Evolutionary conservation across 2,329 filamentous ascomycete species (phyloP).

Genomic region (Pseudocercospora vitis): DNA sequence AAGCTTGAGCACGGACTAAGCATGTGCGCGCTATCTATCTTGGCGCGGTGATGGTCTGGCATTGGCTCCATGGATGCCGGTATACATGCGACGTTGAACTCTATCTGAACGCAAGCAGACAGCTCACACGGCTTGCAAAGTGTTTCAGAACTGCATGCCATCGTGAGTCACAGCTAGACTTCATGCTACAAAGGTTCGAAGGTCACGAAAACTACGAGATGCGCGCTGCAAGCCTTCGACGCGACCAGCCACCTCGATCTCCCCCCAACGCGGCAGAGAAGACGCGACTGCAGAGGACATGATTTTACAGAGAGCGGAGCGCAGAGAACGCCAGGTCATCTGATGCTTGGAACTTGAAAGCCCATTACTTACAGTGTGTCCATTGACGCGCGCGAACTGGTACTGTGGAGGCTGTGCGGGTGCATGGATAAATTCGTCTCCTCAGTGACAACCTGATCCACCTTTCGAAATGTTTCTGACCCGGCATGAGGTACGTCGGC

Average conservation of each 20-base stretch:
- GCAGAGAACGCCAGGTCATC: background rate
- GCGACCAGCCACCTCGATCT: background rate
- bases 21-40: background rate
- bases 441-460: too few species aligned
- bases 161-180: slow-evolving; percentile 22
- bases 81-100: background rate
- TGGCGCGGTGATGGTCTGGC: background rate
- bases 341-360: background rate
- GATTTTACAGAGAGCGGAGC: background rate
- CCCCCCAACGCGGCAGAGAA: background rate
- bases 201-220: slow-evolving; percentile 1
- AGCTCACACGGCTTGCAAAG: slow-evolving; percentile 8
- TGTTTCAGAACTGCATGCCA: slow-evolving; percentile 15
- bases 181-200: slow-evolving; percentile 3
- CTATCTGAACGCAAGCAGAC: background rate
- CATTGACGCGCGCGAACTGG: slow-evolving; percentile 26
- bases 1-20: background rate
- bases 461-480: too few species aligned
- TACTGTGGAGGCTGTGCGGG: slow-evolving; percentile 6
- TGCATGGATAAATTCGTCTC: too few species aligned
- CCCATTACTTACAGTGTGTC: too few species aligned
- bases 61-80: background rate
- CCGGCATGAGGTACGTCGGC: too few species aligned
- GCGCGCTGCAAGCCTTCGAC: background rate
- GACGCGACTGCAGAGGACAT: background rate